Percentiles rank a stretch among this genome's conserved stretches.
These are phyloP conservation scores for Geoglossum cookeanum DNA, from an alignment of 2,329 filamentous ascomycete genomes.

Conservation along the genomic window DNA sequence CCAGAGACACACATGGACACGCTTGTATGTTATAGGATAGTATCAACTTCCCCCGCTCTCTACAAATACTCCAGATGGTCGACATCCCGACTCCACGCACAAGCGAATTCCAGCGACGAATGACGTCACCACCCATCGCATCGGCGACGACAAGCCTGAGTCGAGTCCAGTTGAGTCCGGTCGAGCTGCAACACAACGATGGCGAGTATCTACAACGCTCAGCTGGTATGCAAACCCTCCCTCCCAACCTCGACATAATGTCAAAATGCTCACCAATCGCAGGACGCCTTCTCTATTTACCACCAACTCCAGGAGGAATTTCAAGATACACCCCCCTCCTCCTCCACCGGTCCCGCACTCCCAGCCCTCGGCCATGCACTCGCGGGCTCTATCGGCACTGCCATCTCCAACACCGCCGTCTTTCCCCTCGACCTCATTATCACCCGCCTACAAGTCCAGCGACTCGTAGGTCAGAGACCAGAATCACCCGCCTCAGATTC, in stretches of 20 bases:
- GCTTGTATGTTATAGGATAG: too few relatives aligned
- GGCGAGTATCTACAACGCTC: constrained; percentile 23
- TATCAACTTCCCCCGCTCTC: too few relatives aligned
- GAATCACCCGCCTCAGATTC: constrained; percentile 15
- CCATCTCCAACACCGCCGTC: constrained; percentile 56
- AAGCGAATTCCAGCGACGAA: not conserved
- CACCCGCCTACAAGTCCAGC: constrained; percentile 65
- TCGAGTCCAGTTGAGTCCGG: too few relatives aligned
- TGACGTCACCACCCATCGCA: not conserved
- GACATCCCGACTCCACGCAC: not conserved
- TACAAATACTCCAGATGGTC: not conserved
- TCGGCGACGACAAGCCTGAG: too few relatives aligned
- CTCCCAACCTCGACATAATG: too few relatives aligned
- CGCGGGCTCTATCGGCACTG: constrained; percentile 60
- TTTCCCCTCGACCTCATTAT: constrained; percentile 72
- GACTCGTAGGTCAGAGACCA: constrained; percentile 25
- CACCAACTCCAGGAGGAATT: constrained; percentile 20
- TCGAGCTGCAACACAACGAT: constrained; percentile 6
- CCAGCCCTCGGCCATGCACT: constrained; percentile 66
- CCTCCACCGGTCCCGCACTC: constrained; percentile 23
- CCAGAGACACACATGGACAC: too few relatives aligned
- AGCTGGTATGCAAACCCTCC: constrained; percentile 18
- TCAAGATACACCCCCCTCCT: constrained; percentile 9
- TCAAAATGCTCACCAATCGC: not conserved
- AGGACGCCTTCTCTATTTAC: constrained; percentile 25